phyloP scores from a whole-genome alignment of 2,329 filamentous ascomycete species.

The Venturia nashicola region DNA sequence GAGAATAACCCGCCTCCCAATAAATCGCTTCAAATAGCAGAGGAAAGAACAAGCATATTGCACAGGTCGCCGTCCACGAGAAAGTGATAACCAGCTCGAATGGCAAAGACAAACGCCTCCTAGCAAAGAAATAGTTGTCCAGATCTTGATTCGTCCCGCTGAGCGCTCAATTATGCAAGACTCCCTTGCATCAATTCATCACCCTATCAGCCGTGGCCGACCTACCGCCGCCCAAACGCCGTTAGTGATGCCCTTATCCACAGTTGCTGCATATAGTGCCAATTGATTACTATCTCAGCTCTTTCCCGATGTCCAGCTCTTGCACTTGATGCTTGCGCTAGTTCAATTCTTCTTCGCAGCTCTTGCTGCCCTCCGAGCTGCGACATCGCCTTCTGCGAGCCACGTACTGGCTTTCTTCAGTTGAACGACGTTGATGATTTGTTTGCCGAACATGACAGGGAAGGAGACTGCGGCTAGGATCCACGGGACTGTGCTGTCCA shows the following conservation, averaged over 20 bases:
- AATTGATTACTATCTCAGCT: neutral
- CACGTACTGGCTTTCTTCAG: constrained; percentile 85
- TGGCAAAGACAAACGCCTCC: neutral
- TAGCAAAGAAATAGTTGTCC: neutral
- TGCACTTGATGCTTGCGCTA: neutral
- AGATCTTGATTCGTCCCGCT: neutral
- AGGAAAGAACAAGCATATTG: too few relatives aligned
- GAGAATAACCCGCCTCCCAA: neutral
- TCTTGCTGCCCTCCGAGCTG: constrained; percentile 39
- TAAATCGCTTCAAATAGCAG: neutral
- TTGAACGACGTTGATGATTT: constrained; percentile 88
- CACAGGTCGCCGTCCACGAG: neutral
- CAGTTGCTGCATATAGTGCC: neutral
- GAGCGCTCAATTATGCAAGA: neutral
- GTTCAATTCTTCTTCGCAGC: constrained; percentile 22
- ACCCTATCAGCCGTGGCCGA: neutral
- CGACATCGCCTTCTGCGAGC: constrained; percentile 82
- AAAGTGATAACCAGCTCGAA: neutral
- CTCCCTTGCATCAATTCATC: neutral
- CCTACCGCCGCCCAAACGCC: neutral
- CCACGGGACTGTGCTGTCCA: constrained; percentile 53
- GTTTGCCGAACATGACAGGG: constrained; percentile 84
- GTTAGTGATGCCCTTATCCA: neutral
- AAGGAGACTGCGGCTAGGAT: constrained; percentile 67
- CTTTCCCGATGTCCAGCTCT: neutral